phyloP scores from a whole-genome alignment of 176 grass and related monocot genomes.

The Puccinellia tenuiflora region DNA sequence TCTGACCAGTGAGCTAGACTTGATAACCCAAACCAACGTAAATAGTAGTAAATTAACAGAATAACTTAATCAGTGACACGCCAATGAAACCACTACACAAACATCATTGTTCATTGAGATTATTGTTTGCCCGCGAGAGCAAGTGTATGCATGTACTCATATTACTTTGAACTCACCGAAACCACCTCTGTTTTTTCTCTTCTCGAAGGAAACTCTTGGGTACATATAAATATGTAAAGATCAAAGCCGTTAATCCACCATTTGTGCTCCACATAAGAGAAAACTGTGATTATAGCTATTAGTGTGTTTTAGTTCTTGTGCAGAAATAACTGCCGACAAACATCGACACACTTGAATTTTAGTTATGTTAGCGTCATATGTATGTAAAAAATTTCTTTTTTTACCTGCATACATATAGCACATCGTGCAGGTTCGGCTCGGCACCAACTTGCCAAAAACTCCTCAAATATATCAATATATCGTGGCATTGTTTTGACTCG shows the following conservation, averaged over 20 bases:
- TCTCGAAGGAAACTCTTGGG: neutral
- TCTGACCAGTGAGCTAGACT: neutral
- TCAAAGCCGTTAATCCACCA: too few species aligned
- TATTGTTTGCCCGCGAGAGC: neutral
- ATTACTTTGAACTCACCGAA: neutral
- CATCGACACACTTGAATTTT: too few species aligned
- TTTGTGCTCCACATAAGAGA: too few species aligned
- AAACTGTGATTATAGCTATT: too few species aligned
- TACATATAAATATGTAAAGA: too few species aligned
- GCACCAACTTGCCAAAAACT: neutral
- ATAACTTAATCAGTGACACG: neutral
- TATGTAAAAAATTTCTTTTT: neutral
- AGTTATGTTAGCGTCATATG: neutral
- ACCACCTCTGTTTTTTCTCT: neutral
- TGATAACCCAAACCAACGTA: neutral
- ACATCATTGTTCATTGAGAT: neutral
- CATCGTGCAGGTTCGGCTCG: neutral
- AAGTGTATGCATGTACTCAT: neutral
- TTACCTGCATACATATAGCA: neutral
- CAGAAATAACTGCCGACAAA: too few species aligned
- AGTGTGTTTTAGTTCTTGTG: too few species aligned
- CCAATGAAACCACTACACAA: neutral
- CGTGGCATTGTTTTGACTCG: slow-evolving; percentile 4
- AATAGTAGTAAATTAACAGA: neutral
- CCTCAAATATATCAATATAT: neutral